Percentiles rank a stretch among this genome's conserved stretches.
phyloP scores from a whole-genome alignment of 306 rosid genomes.

The Prunus padus region DNA sequence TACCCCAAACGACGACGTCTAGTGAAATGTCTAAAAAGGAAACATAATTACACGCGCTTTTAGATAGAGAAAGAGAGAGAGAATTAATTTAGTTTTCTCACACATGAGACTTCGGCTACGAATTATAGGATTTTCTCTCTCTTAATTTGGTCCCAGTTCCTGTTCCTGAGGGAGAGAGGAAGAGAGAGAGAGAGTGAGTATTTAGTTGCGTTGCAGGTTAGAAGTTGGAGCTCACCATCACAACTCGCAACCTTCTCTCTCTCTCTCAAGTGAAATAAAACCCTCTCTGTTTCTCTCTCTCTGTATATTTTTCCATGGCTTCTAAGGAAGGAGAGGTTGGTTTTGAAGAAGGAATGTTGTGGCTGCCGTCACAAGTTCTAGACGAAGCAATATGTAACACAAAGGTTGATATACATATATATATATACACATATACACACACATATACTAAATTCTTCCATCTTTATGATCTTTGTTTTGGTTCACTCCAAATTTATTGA shows the following conservation, averaged over 20 bases:
- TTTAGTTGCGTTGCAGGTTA: conserved; percentile 60
- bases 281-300: conserved; percentile 5
- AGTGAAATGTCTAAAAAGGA: background rate
- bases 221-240: conserved; percentile 51
- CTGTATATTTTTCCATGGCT: conserved; percentile 38
- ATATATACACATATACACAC: too few species aligned
- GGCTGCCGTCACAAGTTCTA: conserved; percentile 60
- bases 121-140: background rate
- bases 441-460: too few species aligned
- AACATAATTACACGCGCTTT: background rate
- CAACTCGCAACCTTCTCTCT: conserved; percentile 1
- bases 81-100: background rate
- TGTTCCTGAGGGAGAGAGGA: background rate
- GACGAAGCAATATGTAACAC: conserved; percentile 36
- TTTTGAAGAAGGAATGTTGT: conserved; percentile 58
- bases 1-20: background rate
- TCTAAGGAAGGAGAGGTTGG: conserved; percentile 35
- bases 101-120: background rate
- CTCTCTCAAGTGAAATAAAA: conserved; percentile 8
- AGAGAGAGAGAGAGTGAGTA: conserved; percentile 17
- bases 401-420: conserved; percentile 29
- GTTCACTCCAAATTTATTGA: background rate
- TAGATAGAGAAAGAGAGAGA: background rate
- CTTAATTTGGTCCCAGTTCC: background rate
- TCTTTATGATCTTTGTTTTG: too few species aligned